These are phyloP conservation scores for Arthrocladium fulminans DNA, from an alignment of 2,329 filamentous ascomycete genomes.

Conservation along the genomic window DNA sequence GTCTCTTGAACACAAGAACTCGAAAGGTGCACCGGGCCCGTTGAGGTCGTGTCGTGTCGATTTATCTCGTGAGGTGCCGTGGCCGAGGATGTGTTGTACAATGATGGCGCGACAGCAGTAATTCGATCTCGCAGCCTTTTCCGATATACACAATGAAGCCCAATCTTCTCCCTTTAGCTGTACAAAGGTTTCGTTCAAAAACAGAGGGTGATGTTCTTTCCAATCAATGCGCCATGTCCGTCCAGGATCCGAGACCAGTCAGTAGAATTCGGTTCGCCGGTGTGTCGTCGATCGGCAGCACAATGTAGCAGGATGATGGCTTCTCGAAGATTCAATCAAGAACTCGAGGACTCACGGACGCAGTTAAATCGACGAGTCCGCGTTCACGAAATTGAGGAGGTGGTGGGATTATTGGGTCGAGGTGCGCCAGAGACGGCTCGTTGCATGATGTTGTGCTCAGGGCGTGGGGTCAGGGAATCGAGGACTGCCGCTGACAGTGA, in stretches of 20 bases:
- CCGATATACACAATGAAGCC: background rate
- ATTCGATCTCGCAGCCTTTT: background rate
- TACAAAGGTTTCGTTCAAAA: background rate
- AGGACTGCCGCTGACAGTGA: conserved; percentile 4
- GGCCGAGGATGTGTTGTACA: background rate
- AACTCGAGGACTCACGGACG: background rate
- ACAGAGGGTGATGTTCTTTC: background rate
- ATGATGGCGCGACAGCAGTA: background rate
- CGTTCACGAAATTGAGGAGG: background rate
- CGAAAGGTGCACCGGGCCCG: background rate
- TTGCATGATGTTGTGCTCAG: conserved; percentile 8
- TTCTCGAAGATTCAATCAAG: conserved; percentile 1
- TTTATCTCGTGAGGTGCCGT: background rate
- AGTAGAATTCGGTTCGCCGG: background rate
- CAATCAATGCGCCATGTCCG: conserved; percentile 1
- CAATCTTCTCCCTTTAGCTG: background rate
- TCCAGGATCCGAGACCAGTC: background rate
- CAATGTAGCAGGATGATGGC: background rate
- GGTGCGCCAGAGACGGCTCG: conserved; percentile 1
- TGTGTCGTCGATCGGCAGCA: background rate
- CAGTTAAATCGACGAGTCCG: background rate
- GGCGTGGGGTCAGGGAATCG: conserved; percentile 3
- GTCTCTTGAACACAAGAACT: background rate
- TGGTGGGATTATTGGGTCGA: background rate
- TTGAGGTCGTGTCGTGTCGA: background rate